Evolutionary conservation across 139 green algal genomes (phyloP).

Genomic region (Gonium pectorale): DNA sequence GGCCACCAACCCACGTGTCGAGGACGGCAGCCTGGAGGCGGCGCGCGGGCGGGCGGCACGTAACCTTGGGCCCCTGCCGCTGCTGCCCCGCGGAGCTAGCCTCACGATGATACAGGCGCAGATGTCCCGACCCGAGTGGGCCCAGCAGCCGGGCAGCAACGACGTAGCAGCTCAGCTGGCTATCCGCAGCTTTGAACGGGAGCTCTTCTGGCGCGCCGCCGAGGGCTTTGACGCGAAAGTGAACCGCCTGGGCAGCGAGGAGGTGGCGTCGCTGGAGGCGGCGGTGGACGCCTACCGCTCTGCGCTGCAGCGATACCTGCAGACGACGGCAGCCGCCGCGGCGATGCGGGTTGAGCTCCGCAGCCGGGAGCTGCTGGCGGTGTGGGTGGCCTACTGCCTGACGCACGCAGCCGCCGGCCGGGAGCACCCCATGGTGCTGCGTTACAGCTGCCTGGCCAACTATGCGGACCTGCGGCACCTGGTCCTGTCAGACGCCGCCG

Average conservation of each 20-base stretch:
- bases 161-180: conserved; percentile 44
- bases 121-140: not conserved
- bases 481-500: conserved; percentile 53
- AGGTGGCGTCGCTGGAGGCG: conserved; percentile 34
- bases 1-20: not conserved
- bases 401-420: not conserved
- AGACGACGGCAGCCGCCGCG: not conserved
- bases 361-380: conserved; percentile 59
- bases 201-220: conserved; percentile 48
- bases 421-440: conserved; percentile 25
- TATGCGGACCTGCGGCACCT: conserved; percentile 61
- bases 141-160: not conserved
- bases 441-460: conserved; percentile 40
- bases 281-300: conserved; percentile 55
- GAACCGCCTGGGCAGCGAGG: conserved; percentile 5
- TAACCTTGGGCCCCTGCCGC: conserved; percentile 52
- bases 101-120: not conserved
- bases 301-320: conserved; percentile 14
- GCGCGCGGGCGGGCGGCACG: not conserved
- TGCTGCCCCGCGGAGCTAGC: not conserved
- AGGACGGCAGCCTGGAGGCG: not conserved
- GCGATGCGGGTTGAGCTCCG: conserved; percentile 57
- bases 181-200: conserved; percentile 51
- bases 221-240: not conserved
- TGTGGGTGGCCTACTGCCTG: conserved; percentile 63